Conservation (phyloP, 768 basidiomycete genomes). For the Boletus reticulatus region DNA sequence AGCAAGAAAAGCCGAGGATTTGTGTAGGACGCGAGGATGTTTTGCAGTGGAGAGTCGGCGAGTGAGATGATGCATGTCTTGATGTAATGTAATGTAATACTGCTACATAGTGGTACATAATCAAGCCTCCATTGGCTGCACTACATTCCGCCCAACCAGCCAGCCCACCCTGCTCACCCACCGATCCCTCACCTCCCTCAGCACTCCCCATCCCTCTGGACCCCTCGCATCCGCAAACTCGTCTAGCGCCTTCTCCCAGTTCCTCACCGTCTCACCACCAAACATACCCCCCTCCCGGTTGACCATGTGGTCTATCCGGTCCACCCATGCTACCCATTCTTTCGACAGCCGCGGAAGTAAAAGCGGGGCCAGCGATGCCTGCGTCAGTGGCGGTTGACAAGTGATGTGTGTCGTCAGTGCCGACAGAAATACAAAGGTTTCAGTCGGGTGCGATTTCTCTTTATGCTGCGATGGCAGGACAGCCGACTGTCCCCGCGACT, state of each 20-base stretch:
- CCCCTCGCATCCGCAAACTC: slow-evolving; percentile 57
- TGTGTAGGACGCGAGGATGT: too few species aligned
- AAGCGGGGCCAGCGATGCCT: slow-evolving; percentile 53
- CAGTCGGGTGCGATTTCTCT: slow-evolving; percentile 68
- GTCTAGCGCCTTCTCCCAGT: slow-evolving; percentile 71
- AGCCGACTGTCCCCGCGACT: slow-evolving; percentile 40
- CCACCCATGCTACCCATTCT: slow-evolving; percentile 81
- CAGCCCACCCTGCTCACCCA: slow-evolving; percentile 80
- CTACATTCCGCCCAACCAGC: slow-evolving; percentile 53
- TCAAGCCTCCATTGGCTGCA: slow-evolving; percentile 31
- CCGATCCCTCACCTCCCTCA: slow-evolving; percentile 52
- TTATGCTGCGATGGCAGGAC: slow-evolving; percentile 52
- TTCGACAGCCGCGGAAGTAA: slow-evolving; percentile 62
- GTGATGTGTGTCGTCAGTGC: slow-evolving; percentile 66
- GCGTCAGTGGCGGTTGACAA: slow-evolving; percentile 65
- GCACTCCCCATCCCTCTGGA: slow-evolving; percentile 36
- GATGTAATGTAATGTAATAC: too few species aligned
- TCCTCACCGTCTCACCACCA: slow-evolving; percentile 61
- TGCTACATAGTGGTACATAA: too few species aligned
- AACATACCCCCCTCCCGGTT: slow-evolving; percentile 81
- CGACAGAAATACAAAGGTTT: slow-evolving; percentile 71
- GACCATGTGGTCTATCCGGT: slow-evolving; percentile 63
- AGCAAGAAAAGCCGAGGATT: too few species aligned
- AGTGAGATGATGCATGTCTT: too few species aligned
- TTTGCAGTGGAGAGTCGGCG: too few species aligned